These are phyloP conservation scores for Penicillium italicum DNA, from an alignment of 2,329 filamentous ascomycete species.

Conservation along the genomic window DNA sequence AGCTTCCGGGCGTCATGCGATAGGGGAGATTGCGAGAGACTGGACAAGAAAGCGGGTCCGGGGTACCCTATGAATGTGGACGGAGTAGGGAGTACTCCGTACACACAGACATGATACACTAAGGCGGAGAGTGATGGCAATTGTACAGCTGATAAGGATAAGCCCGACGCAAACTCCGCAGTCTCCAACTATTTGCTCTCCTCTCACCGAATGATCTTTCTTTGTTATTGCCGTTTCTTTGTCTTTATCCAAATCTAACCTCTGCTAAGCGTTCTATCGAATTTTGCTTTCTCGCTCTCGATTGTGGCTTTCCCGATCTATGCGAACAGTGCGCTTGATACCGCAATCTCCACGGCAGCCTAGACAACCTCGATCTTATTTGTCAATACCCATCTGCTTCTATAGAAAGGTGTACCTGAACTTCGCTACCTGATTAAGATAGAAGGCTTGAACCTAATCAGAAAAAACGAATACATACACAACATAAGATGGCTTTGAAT, in stretches of 20 bases:
- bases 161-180: constrained; percentile 16
- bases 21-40: neutral
- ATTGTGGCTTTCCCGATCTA: neutral
- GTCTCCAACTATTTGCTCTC: constrained; percentile 11
- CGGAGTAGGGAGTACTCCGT: no score
- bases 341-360: neutral
- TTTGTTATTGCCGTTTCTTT: neutral
- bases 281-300: neutral
- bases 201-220: neutral
- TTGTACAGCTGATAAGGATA: constrained; percentile 21
- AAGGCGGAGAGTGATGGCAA: neutral
- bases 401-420: neutral
- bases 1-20: constrained; percentile 25
- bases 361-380: neutral
- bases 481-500: constrained; percentile 65
- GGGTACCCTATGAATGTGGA: neutral
- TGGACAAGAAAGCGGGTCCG: neutral
- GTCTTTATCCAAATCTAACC: neutral
- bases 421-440: neutral
- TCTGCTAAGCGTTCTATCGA: neutral
- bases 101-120: neutral
- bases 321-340: neutral
- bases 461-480: neutral
- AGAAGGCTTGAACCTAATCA: neutral
- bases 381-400: neutral